Evolutionary conservation across 192 early-diverging fungal species (phyloP).

Genomic region (Thoreauomyces humboldtii): DNA sequence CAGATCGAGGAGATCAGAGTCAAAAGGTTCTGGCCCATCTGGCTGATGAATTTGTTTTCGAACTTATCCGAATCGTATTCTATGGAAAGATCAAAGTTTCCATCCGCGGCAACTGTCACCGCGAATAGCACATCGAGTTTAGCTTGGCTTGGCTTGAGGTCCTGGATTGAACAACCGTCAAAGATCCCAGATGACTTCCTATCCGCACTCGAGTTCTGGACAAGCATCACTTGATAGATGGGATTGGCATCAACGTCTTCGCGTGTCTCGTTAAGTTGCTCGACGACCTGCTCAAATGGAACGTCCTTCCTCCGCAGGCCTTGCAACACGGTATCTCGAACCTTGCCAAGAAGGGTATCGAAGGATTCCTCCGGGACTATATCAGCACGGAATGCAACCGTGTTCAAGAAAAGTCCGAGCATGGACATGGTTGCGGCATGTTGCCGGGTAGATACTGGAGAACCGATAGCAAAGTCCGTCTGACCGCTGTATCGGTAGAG

Average conservation of each 20-base stretch:
- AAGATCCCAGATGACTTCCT: background rate
- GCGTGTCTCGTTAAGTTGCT: background rate
- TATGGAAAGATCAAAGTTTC: background rate
- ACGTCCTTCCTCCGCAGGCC: background rate
- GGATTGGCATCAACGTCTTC: background rate
- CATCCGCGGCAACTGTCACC: background rate
- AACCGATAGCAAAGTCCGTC: constrained; percentile 1
- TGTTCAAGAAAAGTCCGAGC: constrained; percentile 1
- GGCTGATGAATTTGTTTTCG: background rate
- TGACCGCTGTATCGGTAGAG: background rate
- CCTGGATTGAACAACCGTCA: background rate
- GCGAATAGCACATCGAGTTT: background rate
- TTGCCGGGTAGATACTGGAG: background rate
- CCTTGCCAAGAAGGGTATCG: background rate
- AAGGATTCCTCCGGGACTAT: background rate
- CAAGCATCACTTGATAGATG: constrained; percentile 3
- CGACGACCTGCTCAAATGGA: background rate
- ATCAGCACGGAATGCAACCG: background rate
- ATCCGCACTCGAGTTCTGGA: background rate
- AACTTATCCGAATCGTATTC: background rate
- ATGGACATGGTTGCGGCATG: background rate
- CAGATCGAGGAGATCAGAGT: background rate
- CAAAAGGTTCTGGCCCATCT: background rate
- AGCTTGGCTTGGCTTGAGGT: background rate
- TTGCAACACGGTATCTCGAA: background rate